Evolutionary conservation across 129 eudicot species (phyloP).

Genomic region (Dittrichia graveolens): DNA sequence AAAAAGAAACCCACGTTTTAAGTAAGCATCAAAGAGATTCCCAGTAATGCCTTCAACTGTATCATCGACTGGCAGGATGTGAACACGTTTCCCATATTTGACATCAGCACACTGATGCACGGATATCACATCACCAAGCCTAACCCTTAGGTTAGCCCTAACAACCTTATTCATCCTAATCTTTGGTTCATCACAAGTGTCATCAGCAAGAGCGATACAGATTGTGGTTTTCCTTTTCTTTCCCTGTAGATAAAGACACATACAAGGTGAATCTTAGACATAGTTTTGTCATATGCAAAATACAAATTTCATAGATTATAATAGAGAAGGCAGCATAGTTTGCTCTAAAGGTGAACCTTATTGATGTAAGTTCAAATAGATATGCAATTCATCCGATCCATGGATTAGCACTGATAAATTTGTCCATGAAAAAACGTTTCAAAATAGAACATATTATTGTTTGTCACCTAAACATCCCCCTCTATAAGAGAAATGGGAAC

Average conservation of each 20-base stretch:
- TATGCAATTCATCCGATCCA: not conserved
- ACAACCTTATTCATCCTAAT: constrained; percentile 93
- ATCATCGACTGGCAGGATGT: constrained; percentile 95
- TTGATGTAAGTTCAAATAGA: not conserved
- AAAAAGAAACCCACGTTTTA: constrained; percentile 68
- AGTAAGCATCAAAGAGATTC: constrained; percentile 80
- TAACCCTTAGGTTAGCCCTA: constrained; percentile 76
- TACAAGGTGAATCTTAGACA: not conserved
- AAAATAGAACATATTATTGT: not conserved
- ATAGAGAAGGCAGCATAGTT: too few species aligned
- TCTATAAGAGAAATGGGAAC: not conserved
- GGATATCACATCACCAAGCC: constrained; percentile 91
- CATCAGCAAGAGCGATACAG: constrained; percentile 95
- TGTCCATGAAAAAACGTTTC: not conserved
- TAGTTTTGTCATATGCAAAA: not conserved
- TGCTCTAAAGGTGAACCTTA: not conserved
- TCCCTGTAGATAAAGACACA: constrained; percentile 50
- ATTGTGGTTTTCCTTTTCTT: constrained; percentile 90
- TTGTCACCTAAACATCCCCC: not conserved
- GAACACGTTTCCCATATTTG: constrained; percentile 92
- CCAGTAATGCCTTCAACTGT: constrained; percentile 92
- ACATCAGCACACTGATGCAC: constrained; percentile 95
- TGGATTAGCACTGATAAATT: not conserved
- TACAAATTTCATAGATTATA: too few species aligned
- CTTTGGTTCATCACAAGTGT: constrained; percentile 87